A percentile compares a stretch with the other conserved stretches of the same genome.
Conservation (phyloP, 768 basidiomycete species). For the Mycena galericulata region DNA sequence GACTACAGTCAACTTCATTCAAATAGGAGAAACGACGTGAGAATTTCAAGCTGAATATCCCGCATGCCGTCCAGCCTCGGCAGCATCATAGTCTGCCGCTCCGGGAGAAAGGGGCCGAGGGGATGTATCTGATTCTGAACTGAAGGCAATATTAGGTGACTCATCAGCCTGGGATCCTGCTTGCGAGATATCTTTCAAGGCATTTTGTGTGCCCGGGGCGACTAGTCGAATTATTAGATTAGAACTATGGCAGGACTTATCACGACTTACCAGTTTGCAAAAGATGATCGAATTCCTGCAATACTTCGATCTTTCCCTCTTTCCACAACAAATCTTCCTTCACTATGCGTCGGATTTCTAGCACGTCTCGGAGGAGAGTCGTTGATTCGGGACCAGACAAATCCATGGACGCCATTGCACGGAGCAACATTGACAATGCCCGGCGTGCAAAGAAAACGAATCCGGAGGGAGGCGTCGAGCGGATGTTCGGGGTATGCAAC, state of each 20-base stretch:
- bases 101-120: neutral
- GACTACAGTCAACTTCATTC: no score
- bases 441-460: conserved; percentile 19
- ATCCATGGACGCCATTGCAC: neutral
- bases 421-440: neutral
- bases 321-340: conserved; percentile 22
- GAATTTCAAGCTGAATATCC: no score
- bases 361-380: neutral
- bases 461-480: conserved; percentile 9
- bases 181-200: neutral
- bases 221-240: no score
- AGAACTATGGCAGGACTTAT: neutral
- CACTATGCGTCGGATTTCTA: neutral
- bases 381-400: neutral
- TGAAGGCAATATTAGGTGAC: neutral
- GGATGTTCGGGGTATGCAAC: conserved; percentile 21
- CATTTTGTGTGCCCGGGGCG: no score
- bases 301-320: conserved; percentile 7
- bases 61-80: conserved; percentile 5
- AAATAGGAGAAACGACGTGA: no score
- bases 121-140: neutral
- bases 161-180: neutral
- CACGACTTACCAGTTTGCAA: neutral
- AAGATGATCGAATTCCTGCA: neutral
- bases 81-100: conserved; percentile 2